A percentile compares a stretch with the other conserved stretches of the same genome.
phyloP scores from a whole-genome alignment of 106 monocot species.

The Dendrobium huoshanense region DNA sequence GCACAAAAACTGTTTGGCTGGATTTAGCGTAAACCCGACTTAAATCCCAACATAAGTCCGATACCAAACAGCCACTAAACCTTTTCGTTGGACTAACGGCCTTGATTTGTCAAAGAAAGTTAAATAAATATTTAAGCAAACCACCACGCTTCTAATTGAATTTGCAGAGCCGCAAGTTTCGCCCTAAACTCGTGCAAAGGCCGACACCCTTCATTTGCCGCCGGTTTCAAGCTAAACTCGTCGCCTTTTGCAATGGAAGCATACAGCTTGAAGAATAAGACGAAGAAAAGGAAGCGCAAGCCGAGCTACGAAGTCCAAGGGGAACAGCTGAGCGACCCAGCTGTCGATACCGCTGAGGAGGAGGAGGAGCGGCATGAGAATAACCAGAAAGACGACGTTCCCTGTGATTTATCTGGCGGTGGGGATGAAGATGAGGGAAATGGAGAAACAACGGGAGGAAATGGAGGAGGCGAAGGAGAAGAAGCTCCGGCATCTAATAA shows the following conservation, averaged over 20 bases:
- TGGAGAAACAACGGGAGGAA: background rate
- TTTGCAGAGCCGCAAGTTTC: background rate
- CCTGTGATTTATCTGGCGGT: background rate
- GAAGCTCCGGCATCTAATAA: conserved; percentile 21
- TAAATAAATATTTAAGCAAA: too few species aligned
- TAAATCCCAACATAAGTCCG: too few species aligned
- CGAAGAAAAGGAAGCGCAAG: conserved; percentile 12
- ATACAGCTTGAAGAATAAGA: background rate
- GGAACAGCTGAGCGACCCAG: background rate
- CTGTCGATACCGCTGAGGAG: background rate
- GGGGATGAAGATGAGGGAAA: background rate
- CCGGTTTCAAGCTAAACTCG: background rate
- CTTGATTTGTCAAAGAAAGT: too few species aligned
- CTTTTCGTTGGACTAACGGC: too few species aligned
- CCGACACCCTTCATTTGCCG: background rate
- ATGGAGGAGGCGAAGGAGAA: conserved; percentile 11
- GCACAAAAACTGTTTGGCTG: too few species aligned
- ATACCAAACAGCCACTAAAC: too few species aligned
- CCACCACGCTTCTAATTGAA: too few species aligned
- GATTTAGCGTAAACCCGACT: too few species aligned
- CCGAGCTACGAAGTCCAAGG: conserved; percentile 1
- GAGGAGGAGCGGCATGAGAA: background rate
- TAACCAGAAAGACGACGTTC: background rate
- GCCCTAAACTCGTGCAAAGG: background rate
- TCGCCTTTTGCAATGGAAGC: background rate